These are phyloP conservation scores for Hypomontagnella monticulosa DNA, from an alignment of 495 filamentous ascomycete species.

Conservation along the genomic window DNA sequence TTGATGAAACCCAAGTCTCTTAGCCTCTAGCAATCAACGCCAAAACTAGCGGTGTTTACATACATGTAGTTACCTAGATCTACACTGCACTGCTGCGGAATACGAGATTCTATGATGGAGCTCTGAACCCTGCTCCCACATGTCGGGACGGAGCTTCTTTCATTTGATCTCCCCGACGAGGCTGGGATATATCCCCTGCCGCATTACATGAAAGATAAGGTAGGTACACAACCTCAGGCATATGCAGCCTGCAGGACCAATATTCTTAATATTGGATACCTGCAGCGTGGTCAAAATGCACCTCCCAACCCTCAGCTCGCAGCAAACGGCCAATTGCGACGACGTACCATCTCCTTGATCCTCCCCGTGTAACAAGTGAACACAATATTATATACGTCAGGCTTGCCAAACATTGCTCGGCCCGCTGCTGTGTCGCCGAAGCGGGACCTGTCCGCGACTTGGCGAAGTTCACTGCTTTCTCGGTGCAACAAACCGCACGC, in stretches of 20 bases:
- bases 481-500: not conserved
- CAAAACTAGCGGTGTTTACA: too few species aligned
- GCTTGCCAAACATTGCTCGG: constrained; percentile 1
- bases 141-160: not conserved
- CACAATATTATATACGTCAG: constrained; percentile 2
- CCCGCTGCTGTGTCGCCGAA: constrained; percentile 8
- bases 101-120: not conserved
- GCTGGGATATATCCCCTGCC: constrained; percentile 2
- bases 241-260: not conserved
- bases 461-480: not conserved
- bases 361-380: constrained; percentile 5
- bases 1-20: not conserved
- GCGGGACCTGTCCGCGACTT: not conserved
- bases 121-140: too few species aligned
- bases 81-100: not conserved
- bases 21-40: not conserved
- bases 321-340: constrained; percentile 16
- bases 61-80: too few species aligned
- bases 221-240: too few species aligned
- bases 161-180: not conserved
- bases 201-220: constrained; percentile 10
- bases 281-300: constrained; percentile 19
- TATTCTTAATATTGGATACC: constrained; percentile 18
- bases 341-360: not conserved
- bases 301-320: constrained; percentile 10